Evolutionary conservation across 176 grass and related monocot genomes (phyloP).

Genomic region (Phyllostachys edulis): DNA sequence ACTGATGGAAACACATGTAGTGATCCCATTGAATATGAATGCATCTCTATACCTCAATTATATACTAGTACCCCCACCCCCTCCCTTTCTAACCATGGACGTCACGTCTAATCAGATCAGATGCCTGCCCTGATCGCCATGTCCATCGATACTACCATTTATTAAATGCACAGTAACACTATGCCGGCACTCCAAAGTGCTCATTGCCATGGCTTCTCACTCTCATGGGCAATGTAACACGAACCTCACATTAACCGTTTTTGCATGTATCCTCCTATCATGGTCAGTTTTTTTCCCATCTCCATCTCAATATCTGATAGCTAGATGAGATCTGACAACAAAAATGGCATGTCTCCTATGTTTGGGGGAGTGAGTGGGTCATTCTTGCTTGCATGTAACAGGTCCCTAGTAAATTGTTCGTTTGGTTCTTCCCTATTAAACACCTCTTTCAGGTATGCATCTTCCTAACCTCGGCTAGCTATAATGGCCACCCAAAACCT

Average conservation of each 20-base stretch:
- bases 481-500: constrained; percentile 53
- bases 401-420: background rate
- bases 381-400: constrained; percentile 13
- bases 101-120: constrained; percentile 44
- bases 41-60: constrained; percentile 31
- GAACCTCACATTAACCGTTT: constrained; percentile 43
- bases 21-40: background rate
- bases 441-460: constrained; percentile 35
- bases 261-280: constrained; percentile 24
- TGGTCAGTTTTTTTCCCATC: background rate
- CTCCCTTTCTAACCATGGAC: constrained; percentile 37
- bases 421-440: constrained; percentile 2
- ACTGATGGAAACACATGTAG: background rate
- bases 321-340: constrained; percentile 9
- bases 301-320: background rate
- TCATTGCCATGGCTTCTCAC: constrained; percentile 35
- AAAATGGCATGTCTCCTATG: constrained; percentile 25
- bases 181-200: constrained; percentile 56
- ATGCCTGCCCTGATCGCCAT: constrained; percentile 31
- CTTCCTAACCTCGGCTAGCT: constrained; percentile 36
- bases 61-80: background rate
- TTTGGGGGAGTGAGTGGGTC: background rate
- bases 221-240: constrained; percentile 28
- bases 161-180: constrained; percentile 48
- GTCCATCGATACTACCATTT: constrained; percentile 28